Percentiles rank a stretch among this genome's conserved stretches.
Evolutionary conservation across 106 monocot species (phyloP).

Genomic region (Dendrobium huoshanense): DNA sequence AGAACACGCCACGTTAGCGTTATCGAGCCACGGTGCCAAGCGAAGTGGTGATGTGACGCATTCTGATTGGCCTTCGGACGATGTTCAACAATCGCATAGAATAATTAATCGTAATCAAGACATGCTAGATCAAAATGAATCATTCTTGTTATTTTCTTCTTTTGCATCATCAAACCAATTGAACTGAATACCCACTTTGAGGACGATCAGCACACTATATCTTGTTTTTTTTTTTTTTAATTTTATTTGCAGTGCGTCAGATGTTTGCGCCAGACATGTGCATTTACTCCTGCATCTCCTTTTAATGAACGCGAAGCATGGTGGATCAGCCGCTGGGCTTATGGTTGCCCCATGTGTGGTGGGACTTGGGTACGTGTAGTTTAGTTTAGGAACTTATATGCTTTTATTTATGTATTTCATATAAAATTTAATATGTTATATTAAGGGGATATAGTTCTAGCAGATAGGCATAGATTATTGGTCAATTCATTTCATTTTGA

Average conservation of each 20-base stretch:
- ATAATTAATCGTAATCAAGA: too few species aligned
- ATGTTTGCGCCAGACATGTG: slow-evolving; percentile 74
- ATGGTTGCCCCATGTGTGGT: slow-evolving; percentile 93
- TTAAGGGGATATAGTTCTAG: too few species aligned
- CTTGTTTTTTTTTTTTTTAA: background rate
- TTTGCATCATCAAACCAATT: background rate
- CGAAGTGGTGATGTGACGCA: too few species aligned
- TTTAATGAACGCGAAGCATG: slow-evolving; percentile 69
- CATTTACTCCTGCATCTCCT: slow-evolving; percentile 33
- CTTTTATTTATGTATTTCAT: too few species aligned
- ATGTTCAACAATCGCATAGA: too few species aligned
- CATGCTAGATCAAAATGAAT: background rate
- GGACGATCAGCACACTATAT: too few species aligned
- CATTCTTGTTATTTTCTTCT: background rate
- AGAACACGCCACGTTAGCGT: too few species aligned
- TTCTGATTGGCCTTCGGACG: too few species aligned
- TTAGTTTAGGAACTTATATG: slow-evolving; percentile 6
- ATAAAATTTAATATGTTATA: too few species aligned
- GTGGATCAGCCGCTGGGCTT: slow-evolving; percentile 88
- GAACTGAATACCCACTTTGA: background rate
- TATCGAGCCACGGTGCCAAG: too few species aligned
- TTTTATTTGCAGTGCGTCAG: slow-evolving; percentile 54
- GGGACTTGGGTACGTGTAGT: slow-evolving; percentile 90
- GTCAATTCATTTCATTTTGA: too few species aligned
- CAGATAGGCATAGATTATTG: too few species aligned